Base-by-base conservation (phyloP, 2,329 filamentous ascomycete genomes). In the Cordyceps sp. region DNA sequence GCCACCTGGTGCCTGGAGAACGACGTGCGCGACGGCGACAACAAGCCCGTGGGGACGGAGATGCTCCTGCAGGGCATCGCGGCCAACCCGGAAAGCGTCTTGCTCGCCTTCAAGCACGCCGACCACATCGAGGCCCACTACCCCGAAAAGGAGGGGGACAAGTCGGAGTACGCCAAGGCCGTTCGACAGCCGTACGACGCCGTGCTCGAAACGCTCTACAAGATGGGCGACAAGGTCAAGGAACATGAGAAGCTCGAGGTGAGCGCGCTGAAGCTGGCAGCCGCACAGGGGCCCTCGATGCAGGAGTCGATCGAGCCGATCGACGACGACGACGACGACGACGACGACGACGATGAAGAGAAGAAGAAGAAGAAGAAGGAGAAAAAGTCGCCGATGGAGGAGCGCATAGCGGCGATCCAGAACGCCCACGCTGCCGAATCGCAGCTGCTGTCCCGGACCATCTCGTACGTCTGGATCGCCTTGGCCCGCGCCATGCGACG, bases 381-480 rank as follows among this genome's bases (percentile, higher is more conserved):
- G 1, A 61, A 59, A 34, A 57, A 62, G 31, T 73, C 72, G 38
- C 64, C 69, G 12, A 74, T 70, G 33, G 75, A 86, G 42, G 64
- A 74, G 32, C 72, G 78, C 40, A 64, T 73, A 29, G 60, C 66
- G 32, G 64, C 66, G 13, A 65, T 78, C 16, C 64, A 72, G 45
- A 69, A 79, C 37, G 74, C 74, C 10, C 79, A 81, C 46, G 69
- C 73, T 7, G 68, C 69, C 5, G 83, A 93, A 47, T 73, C 77
- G 22, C 74, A 78, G 19, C 63, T 80, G 13, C 66, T 96, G 16
- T 88, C 80, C 26, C 77, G 79, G 44, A 88, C 83, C 2, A 77
- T 98, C 34, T 93, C 90, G 0, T 86, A 84, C 46, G 78, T 85
- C 5, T 98, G 90, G 90, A 92, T 96, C 46, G 84, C 85, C 13